Conservation (phyloP, 306 rosid genomes). For the Vigna nakashimae region DNA sequence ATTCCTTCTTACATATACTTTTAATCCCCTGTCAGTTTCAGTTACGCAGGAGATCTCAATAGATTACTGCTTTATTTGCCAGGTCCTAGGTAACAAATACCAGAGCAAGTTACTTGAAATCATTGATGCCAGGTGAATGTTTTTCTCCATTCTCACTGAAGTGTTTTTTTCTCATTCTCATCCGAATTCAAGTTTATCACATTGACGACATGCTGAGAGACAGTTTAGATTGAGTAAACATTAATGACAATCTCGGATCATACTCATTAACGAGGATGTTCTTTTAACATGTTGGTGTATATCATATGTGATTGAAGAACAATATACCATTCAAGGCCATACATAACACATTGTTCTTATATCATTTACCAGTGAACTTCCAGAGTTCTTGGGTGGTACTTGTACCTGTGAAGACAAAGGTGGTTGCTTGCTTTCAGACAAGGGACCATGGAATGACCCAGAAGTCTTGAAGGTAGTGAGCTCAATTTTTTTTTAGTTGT, state of each 20-base stretch:
- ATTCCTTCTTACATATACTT: no score
- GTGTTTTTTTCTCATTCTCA: neutral
- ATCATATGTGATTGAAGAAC: neutral
- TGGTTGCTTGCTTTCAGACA: constrained; percentile 95
- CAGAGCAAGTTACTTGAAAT: constrained; percentile 96
- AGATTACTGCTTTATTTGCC: constrained; percentile 39
- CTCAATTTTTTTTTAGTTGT: neutral
- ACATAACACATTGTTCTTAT: constrained; percentile 18
- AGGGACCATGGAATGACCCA: constrained; percentile 97
- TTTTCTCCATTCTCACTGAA: constrained; percentile 14
- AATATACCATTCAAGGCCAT: neutral
- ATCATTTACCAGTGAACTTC: constrained; percentile 79
- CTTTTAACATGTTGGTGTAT: neutral
- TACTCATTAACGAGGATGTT: constrained; percentile 1
- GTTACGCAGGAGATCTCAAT: constrained; percentile 38
- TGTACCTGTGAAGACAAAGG: constrained; percentile 95
- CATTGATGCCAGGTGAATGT: constrained; percentile 75
- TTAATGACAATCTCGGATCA: neutral
- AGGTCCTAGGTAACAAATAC: constrained; percentile 95
- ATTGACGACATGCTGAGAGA: neutral
- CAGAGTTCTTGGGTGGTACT: constrained; percentile 89
- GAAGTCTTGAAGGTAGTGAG: constrained; percentile 75
- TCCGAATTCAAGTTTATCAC: neutral
- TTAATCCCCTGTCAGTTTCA: no score
- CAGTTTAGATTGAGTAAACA: constrained; percentile 3